Percentiles rank a stretch among this genome's conserved stretches.
phyloP scores from a whole-genome alignment of 1,284 basidiomycete genomes.

The Cystobasidium sp. region DNA sequence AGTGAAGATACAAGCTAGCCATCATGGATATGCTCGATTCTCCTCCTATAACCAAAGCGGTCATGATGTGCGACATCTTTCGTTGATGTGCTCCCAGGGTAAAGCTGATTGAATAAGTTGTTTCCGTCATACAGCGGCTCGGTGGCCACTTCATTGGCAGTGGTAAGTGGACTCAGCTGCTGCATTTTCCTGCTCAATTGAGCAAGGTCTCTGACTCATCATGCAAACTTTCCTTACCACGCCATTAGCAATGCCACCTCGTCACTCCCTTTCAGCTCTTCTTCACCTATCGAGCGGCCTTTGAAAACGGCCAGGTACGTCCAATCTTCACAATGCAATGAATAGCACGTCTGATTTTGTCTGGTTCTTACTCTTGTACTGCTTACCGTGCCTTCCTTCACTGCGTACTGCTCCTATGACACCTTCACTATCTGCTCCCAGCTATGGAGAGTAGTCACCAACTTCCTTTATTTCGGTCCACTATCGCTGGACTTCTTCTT shows the following conservation, averaged over 20 bases:
- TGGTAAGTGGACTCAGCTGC: slow-evolving; percentile 3
- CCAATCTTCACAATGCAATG: not conserved
- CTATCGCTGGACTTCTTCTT: slow-evolving; percentile 94
- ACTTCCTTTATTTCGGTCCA: slow-evolving; percentile 76
- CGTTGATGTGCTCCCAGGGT: not conserved
- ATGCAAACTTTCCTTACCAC: not conserved
- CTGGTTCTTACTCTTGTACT: not conserved
- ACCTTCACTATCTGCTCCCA: not conserved
- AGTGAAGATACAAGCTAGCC: not conserved
- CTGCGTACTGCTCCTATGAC: not conserved
- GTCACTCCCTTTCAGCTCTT: slow-evolving; percentile 88
- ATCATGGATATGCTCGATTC: slow-evolving; percentile 67
- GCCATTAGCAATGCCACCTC: slow-evolving; percentile 81
- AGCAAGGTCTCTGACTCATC: no score
- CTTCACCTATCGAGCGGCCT: slow-evolving; percentile 82
- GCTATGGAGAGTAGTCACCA: slow-evolving; percentile 43
- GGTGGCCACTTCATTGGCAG: slow-evolving; percentile 67
- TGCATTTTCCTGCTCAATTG: no score
- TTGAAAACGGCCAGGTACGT: slow-evolving; percentile 76
- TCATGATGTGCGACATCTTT: slow-evolving; percentile 47
- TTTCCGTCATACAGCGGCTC: slow-evolving; percentile 64
- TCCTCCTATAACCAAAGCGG: slow-evolving; percentile 73
- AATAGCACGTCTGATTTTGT: not conserved
- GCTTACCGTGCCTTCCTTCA: no score
- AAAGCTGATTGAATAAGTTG: no score